Evolutionary conservation across 305 asterid species (phyloP), one percentile per base, ranked within the genome.

Genomic region (Andrographis paniculata): DNA sequence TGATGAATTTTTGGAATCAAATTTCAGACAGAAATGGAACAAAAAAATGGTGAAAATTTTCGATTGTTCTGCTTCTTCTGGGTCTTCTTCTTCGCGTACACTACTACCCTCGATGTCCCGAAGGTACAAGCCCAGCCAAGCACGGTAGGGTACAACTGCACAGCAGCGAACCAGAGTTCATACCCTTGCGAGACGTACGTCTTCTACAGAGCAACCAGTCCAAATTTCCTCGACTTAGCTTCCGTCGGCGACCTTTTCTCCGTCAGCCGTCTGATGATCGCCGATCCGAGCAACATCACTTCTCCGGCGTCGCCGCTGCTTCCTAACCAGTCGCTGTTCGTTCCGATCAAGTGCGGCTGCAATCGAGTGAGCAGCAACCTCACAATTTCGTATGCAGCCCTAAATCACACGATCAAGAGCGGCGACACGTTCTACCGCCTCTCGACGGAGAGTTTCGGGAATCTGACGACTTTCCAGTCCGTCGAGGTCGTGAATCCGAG

Each of bases 191-290:
- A 66, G 39, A 77, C 99, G 37, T 91, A 77, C 40, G 93, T 55
- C 33, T 60, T 66, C 30, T 91, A 62, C 92, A 60, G 93, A 55
- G 77, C 96, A 38, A 16, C 10, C 16, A 10, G 78, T 4, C 99
- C 96, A 4, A 46, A 58, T n/a, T 77, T 58, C 33, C 80, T 74
- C 39, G 83, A 87, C 46, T 52, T 91, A 15, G 99, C 95, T 54
- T 58, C 88, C 63, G 56, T 91, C n/a, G 84, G 80, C 22, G 96
- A 87, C 22, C 91, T 87, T 22, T 87, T 91, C 76, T 64, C 91
- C 13, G 63, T 79, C 47, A 83, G 94, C 72, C 82, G 99, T 6
- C 71, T 63, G 47, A 53, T 53, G 78, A 91, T 91, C 6, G 63
- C 96, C 0, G 56, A 39, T 0, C 80, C 96, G 1, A 83, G 91